Conservation (phyloP, 768 basidiomycete species). For the Kwoniella mangroviensis region DNA sequence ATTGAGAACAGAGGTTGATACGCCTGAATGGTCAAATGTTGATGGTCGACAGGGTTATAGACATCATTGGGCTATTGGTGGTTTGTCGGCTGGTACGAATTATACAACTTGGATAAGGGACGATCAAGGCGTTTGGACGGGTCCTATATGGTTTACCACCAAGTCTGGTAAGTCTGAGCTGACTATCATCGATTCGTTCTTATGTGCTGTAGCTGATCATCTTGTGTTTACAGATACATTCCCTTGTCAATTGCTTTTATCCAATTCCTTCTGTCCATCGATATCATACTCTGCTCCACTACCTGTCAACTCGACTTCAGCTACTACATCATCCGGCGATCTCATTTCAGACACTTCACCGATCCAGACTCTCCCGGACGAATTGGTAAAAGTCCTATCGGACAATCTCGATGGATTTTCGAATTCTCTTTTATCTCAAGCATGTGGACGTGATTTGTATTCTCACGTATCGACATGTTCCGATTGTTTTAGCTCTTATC, state of each 20-base stretch:
- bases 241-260: conserved; percentile 53
- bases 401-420: conserved; percentile 50
- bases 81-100: conserved; percentile 39
- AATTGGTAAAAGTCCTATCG: conserved; percentile 33
- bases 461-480: conserved; percentile 55
- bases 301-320: conserved; percentile 27
- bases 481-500: conserved; percentile 54
- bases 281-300: conserved; percentile 55
- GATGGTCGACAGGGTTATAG: conserved; percentile 48
- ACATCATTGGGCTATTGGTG: conserved; percentile 39
- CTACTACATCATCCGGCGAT: conserved; percentile 11
- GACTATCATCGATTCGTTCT: no score
- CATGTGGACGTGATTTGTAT: conserved; percentile 57
- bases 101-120: conserved; percentile 54
- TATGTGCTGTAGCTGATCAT: no score
- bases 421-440: conserved; percentile 46
- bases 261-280: conserved; percentile 46
- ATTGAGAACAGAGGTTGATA: conserved; percentile 18
- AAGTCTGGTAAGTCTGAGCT: conserved; percentile 56
- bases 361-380: conserved; percentile 36
- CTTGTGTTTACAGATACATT: no score
- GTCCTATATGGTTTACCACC: conserved; percentile 54
- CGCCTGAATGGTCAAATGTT: conserved; percentile 32
- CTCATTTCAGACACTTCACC: conserved; percentile 24
- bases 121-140: conserved; percentile 29